A percentile compares a stretch with the other conserved stretches of the same genome.
Evolutionary conservation across 2,329 filamentous ascomycete genomes (phyloP).

Genomic region (Beauveria sp.): DNA sequence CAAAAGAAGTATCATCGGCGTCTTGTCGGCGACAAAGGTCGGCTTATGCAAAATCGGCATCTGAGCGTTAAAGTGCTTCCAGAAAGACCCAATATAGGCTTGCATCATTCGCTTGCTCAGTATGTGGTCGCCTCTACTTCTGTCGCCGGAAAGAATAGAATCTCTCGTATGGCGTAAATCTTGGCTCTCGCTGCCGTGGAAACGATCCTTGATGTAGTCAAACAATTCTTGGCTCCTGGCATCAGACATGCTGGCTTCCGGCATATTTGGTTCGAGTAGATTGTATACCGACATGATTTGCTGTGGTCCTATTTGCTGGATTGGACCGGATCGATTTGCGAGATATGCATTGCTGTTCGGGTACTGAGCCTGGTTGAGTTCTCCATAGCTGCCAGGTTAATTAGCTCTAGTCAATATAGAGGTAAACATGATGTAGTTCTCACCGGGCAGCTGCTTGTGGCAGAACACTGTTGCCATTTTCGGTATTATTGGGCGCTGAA

Average conservation of each 20-base stretch:
- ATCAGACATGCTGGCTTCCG: slow-evolving; percentile 75
- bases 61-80: slow-evolving; percentile 90
- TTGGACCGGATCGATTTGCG: background rate
- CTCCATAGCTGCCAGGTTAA: slow-evolving; percentile 39
- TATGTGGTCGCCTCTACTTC: slow-evolving; percentile 55
- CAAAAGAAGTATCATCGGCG: slow-evolving; percentile 75
- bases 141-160: slow-evolving; percentile 69
- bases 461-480: slow-evolving; percentile 23
- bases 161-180: slow-evolving; percentile 69
- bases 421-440: slow-evolving; percentile 19
- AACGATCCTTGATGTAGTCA: slow-evolving; percentile 71
- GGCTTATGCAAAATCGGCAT: slow-evolving; percentile 91
- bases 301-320: slow-evolving; percentile 49
- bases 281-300: slow-evolving; percentile 89
- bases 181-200: slow-evolving; percentile 72
- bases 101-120: slow-evolving; percentile 94
- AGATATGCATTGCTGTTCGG: background rate
- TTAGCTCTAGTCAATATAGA: slow-evolving; percentile 17
- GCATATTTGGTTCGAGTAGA: slow-evolving; percentile 70
- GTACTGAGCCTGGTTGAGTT: slow-evolving; percentile 36
- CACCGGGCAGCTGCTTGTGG: slow-evolving; percentile 39
- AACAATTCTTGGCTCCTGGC: slow-evolving; percentile 80
- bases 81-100: slow-evolving; percentile 86
- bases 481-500: slow-evolving; percentile 36
- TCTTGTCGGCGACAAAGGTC: slow-evolving; percentile 82